These are phyloP conservation scores for Saxispiralis lemnorum DNA, from an alignment of 495 filamentous ascomycete species.

Conservation along the genomic window DNA sequence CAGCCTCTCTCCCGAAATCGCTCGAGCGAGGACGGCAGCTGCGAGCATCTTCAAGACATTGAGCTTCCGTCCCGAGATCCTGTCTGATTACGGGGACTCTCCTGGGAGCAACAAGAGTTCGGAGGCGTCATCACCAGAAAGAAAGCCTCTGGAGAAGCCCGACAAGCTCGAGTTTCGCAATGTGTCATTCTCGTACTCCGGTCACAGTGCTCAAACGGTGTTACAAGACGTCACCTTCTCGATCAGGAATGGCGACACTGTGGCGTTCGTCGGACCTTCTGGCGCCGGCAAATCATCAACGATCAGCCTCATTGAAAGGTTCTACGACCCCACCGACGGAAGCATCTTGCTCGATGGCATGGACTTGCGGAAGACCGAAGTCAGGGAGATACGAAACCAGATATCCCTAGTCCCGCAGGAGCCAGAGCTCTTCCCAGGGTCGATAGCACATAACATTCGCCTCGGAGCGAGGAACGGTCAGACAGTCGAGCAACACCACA, in stretches of 20 bases:
- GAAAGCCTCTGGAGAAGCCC: background rate
- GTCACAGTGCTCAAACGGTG: constrained; percentile 25
- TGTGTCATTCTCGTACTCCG: constrained; percentile 39
- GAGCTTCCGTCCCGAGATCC: constrained; percentile 9
- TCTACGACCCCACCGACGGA: constrained; percentile 30
- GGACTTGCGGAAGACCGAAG: constrained; percentile 14
- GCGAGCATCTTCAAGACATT: constrained; percentile 16
- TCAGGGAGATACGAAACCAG: constrained; percentile 2
- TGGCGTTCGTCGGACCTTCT: constrained; percentile 38
- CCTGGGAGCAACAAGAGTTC: background rate
- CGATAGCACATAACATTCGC: constrained; percentile 15
- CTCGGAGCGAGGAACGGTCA: constrained; percentile 11
- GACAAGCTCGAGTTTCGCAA: constrained; percentile 31
- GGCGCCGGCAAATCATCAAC: constrained; percentile 42
- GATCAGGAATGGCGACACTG: constrained; percentile 27
- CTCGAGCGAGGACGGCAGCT: constrained; percentile 16
- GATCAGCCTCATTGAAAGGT: constrained; percentile 37
- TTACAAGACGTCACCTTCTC: constrained; percentile 28
- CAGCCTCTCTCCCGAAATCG: constrained; percentile 18
- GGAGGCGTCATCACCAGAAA: background rate
- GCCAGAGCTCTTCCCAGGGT: constrained; percentile 18
- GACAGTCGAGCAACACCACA: constrained; percentile 6
- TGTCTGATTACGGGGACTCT: background rate
- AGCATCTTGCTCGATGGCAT: constrained; percentile 21
- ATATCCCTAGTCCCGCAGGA: constrained; percentile 18